Evolutionary conservation across 495 filamentous ascomycete genomes (phyloP).

Genomic region (Xylaria grammica): DNA sequence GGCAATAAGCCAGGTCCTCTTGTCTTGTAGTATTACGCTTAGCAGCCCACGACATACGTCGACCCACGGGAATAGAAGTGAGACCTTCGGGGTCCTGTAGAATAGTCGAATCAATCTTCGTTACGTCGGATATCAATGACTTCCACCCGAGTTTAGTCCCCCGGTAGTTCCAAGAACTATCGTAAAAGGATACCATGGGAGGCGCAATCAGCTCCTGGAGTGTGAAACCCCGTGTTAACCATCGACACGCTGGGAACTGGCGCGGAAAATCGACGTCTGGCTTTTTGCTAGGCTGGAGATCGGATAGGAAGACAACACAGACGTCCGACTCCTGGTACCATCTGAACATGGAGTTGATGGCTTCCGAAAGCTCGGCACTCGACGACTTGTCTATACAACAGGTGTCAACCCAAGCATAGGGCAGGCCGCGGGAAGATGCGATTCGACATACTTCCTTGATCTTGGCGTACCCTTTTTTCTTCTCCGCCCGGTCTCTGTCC

Average conservation of each 20-base stretch:
- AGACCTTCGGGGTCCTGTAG: background rate
- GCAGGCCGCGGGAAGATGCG: background rate
- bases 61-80: background rate
- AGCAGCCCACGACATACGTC: background rate
- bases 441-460: slow-evolving; percentile 14
- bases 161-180: slow-evolving; percentile 30
- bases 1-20: background rate
- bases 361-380: slow-evolving; percentile 37
- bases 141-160: slow-evolving; percentile 12
- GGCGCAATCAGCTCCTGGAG: slow-evolving; percentile 43
- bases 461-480: slow-evolving; percentile 18
- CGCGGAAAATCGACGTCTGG: background rate
- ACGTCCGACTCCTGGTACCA: slow-evolving; percentile 34
- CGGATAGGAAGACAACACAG: slow-evolving; percentile 31
- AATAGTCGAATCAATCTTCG: background rate
- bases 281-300: slow-evolving; percentile 8
- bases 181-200: slow-evolving; percentile 29
- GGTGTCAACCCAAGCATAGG: slow-evolving; percentile 28
- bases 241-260: slow-evolving; percentile 15
- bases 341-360: slow-evolving; percentile 37
- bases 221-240: slow-evolving; percentile 43
- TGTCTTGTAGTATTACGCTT: background rate
- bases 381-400: slow-evolving; percentile 33
- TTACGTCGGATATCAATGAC: background rate
- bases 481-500: slow-evolving; percentile 12